These are phyloP conservation scores for Xylaria cubensis DNA, from an alignment of 495 filamentous ascomycete genomes.

Conservation along the genomic window DNA sequence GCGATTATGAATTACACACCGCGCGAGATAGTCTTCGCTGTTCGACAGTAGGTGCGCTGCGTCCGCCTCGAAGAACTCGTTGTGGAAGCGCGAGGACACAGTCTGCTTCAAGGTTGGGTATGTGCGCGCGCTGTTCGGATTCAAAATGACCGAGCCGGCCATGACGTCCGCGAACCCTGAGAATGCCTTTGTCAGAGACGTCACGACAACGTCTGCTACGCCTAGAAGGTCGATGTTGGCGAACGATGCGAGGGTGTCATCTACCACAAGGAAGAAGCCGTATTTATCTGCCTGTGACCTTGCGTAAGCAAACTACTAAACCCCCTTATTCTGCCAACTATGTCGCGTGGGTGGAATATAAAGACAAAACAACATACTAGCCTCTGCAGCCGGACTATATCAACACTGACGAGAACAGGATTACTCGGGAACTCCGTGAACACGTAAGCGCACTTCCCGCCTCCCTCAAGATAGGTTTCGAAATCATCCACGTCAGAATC, in stretches of 20 bases:
- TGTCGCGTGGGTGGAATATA: background rate
- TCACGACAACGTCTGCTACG: conserved; percentile 53
- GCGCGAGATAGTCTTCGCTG: conserved; percentile 47
- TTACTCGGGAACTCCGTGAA: conserved; percentile 58
- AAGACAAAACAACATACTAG: conserved; percentile 30
- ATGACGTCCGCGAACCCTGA: conserved; percentile 59
- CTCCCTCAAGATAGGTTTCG: conserved; percentile 42
- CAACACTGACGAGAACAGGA: conserved; percentile 49
- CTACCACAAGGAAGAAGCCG: conserved; percentile 53
- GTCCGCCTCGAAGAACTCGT: conserved; percentile 51
- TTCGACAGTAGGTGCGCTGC: conserved; percentile 51
- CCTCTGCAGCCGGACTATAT: conserved; percentile 48
- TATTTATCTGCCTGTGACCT: conserved; percentile 46
- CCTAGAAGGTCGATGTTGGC: conserved; percentile 54
- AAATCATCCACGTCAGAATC: conserved; percentile 46
- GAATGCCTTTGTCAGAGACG: conserved; percentile 58
- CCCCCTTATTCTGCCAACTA: background rate
- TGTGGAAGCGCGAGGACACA: conserved; percentile 41
- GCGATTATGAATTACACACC: conserved; percentile 48
- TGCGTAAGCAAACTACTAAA: background rate
- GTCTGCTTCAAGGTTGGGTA: conserved; percentile 41
- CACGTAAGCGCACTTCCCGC: conserved; percentile 41
- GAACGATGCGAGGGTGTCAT: conserved; percentile 59
- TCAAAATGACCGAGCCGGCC: conserved; percentile 52
- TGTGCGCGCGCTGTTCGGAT: conserved; percentile 41